Conservation (phyloP, 495 filamentous ascomycete genomes). For the Lasiosphaeria miniovina region DNA sequence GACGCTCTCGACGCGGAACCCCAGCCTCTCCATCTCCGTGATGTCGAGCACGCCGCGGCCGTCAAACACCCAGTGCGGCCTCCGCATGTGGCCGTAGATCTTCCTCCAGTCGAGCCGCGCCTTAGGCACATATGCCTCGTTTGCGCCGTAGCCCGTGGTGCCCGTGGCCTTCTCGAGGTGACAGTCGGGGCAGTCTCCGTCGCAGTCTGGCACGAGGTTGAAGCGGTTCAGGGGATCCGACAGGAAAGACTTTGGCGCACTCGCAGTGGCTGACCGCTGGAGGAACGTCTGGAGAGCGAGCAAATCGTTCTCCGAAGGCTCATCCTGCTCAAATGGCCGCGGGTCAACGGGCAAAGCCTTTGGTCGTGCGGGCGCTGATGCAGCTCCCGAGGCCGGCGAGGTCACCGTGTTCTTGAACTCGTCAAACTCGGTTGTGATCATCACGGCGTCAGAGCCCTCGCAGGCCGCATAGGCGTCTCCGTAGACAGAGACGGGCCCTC, state of each 20-base stretch:
- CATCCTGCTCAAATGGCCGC: conserved; percentile 12
- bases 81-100: conserved; percentile 53
- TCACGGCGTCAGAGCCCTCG: conserved; percentile 47
- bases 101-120: conserved; percentile 50
- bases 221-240: conserved; percentile 31
- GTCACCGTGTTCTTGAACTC: conserved; percentile 48
- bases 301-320: conserved; percentile 35
- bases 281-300: conserved; percentile 32
- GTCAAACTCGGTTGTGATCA: conserved; percentile 65
- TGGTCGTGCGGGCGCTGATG: conserved; percentile 2
- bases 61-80: conserved; percentile 68
- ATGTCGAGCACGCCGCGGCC: conserved; percentile 62
- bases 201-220: conserved; percentile 33
- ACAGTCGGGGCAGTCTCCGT: conserved; percentile 38
- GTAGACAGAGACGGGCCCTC: conserved; percentile 38
- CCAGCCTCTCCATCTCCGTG: conserved; percentile 52
- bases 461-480: conserved; percentile 52
- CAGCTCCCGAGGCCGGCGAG: not conserved
- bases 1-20: conserved; percentile 54
- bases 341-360: conserved; percentile 11
- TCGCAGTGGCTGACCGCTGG: not conserved
- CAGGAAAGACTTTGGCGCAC: not conserved
- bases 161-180: conserved; percentile 25
- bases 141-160: conserved; percentile 21
- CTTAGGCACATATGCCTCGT: conserved; percentile 26